Conservation (phyloP, 495 filamentous ascomycete species). For the Penicillium lividum region DNA sequence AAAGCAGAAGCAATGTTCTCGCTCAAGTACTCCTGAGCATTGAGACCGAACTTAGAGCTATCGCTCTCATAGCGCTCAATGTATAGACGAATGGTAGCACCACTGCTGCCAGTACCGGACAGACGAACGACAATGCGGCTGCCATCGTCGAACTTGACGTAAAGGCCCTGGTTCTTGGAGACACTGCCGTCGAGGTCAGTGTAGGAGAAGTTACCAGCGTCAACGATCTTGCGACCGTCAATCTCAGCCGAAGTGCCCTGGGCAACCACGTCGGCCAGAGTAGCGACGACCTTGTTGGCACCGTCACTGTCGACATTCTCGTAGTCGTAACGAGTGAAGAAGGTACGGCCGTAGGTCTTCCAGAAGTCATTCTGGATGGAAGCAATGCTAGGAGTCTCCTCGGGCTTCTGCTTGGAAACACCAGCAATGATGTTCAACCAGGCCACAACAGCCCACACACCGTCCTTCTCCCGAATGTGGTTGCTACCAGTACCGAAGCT, state of each 20-base stretch:
- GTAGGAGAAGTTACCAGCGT: conserved; percentile 95
- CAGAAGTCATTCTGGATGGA: conserved; percentile 98
- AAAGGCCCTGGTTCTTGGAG: conserved; percentile 93
- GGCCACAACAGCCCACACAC: conserved; percentile 93
- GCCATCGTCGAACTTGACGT: conserved; percentile 91
- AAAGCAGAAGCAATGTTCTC: conserved; percentile 83
- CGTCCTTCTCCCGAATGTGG: conserved; percentile 98
- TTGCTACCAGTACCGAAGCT: conserved; percentile 98
- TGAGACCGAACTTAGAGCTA: conserved; percentile 66
- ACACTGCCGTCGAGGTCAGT: conserved; percentile 96
- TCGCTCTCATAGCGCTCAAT: conserved; percentile 90
- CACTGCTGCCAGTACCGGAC: conserved; percentile 91
- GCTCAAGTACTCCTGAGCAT: conserved; percentile 92
- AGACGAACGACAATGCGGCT: conserved; percentile 91
- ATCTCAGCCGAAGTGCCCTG: conserved; percentile 70
- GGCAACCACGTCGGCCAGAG: conserved; percentile 65
- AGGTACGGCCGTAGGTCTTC: conserved; percentile 92
- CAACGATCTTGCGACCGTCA: conserved; percentile 72
- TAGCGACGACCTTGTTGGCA: conserved; percentile 82
- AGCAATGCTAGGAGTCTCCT: conserved; percentile 78
- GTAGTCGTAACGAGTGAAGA: conserved; percentile 99
- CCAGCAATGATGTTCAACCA: conserved; percentile 99
- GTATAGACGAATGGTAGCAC: conserved; percentile 94
- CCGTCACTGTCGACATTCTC: conserved; percentile 89
- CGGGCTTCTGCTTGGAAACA: conserved; percentile 77